Conservation (phyloP, 2,329 filamentous ascomycete genomes). For the Colletotrichum horii region DNA sequence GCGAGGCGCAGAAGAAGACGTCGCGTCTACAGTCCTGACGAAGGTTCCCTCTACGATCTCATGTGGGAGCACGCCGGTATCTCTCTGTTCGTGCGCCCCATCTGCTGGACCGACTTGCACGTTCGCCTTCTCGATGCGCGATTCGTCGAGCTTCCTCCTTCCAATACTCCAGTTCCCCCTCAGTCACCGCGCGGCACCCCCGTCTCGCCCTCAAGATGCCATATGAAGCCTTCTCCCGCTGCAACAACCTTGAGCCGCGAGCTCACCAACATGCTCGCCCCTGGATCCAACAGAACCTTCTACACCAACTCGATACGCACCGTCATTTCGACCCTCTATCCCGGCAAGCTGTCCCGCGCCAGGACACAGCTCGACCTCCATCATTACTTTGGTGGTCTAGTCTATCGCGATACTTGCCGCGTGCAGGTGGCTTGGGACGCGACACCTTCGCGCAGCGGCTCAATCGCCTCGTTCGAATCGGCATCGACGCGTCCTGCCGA, state of each 20-base stretch:
- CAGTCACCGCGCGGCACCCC: constrained; percentile 27
- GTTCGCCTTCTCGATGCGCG: constrained; percentile 49
- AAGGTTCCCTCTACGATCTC: constrained; percentile 57
- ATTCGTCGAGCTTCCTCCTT: constrained; percentile 49
- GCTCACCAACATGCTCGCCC: constrained; percentile 47
- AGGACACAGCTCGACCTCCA: constrained; percentile 41
- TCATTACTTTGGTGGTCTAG: constrained; percentile 53
- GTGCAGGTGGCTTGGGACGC: constrained; percentile 56
- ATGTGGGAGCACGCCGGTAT: constrained; percentile 52
- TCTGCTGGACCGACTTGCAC: constrained; percentile 62
- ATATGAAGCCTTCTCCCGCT: constrained; percentile 43
- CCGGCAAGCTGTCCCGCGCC: constrained; percentile 33
- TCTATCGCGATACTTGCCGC: constrained; percentile 50
- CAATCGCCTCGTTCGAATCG: constrained; percentile 36
- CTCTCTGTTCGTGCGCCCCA: constrained; percentile 56
- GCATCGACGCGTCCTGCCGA: constrained; percentile 39
- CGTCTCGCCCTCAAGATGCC: constrained; percentile 39
- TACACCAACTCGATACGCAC: constrained; percentile 46
- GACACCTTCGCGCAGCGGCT: constrained; percentile 21
- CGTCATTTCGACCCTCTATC: constrained; percentile 52
- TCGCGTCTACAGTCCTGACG: constrained; percentile 44
- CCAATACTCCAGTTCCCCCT: constrained; percentile 45
- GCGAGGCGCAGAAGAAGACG: constrained; percentile 29
- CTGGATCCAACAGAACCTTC: constrained; percentile 35
- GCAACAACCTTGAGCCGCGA: constrained; percentile 47